These are phyloP conservation scores for Aspergillaceae sp. DNA, from an alignment of 2,329 filamentous ascomycete species.

Conservation along the genomic window DNA sequence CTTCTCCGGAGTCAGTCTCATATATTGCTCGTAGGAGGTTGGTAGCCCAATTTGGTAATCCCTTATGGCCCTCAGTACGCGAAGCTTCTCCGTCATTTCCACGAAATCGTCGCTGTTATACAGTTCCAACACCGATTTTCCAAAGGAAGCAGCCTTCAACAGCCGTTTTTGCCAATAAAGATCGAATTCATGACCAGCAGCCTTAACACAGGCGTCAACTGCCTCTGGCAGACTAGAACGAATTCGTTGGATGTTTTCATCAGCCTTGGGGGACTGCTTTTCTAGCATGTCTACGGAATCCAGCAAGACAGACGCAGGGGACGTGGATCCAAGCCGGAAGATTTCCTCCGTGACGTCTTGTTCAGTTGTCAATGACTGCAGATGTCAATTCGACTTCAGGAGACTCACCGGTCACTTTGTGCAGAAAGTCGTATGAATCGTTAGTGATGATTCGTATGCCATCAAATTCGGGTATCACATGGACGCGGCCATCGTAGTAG, in stretches of 20 bases:
- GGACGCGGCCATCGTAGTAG: conserved; percentile 85
- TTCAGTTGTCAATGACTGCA: background rate
- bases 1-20: conserved; percentile 78
- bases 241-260: conserved; percentile 95
- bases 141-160: conserved; percentile 92
- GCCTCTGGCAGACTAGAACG: conserved; percentile 79
- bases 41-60: conserved; percentile 88
- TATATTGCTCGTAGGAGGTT: conserved; percentile 86
- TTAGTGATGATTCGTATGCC: conserved; percentile 87
- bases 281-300: conserved; percentile 89
- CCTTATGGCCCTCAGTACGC: conserved; percentile 84
- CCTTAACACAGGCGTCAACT: conserved; percentile 86
- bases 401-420: conserved; percentile 63
- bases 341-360: conserved; percentile 72
- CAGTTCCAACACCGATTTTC: conserved; percentile 91
- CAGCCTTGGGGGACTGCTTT: conserved; percentile 88
- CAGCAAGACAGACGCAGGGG: conserved; percentile 81
- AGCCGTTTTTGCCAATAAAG: conserved; percentile 90
- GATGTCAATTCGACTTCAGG: conserved; percentile 28
- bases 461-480: conserved; percentile 78
- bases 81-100: conserved; percentile 89
- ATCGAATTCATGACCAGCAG: conserved; percentile 85
- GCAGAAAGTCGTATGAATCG: conserved; percentile 93
- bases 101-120: conserved; percentile 99
- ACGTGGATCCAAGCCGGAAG: conserved; percentile 79